Percentiles rank a stretch among this genome's conserved stretches.
Evolutionary conservation across 176 grass and related monocot genomes (phyloP).

Genomic region (Triticum monococcum): DNA sequence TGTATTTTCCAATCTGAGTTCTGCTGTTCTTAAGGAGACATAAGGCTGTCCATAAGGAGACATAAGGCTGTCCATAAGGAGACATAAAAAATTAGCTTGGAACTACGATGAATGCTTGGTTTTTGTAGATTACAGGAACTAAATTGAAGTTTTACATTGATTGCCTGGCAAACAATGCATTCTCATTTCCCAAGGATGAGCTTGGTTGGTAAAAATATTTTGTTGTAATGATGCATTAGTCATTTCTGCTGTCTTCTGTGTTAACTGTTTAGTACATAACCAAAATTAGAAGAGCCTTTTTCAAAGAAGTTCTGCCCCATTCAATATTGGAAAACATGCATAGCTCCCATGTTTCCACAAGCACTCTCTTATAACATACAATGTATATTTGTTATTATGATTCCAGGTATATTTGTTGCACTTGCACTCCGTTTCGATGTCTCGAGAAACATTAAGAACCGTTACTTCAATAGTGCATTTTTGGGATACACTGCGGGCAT

Average conservation of each 20-base stretch:
- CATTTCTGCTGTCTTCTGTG: not conserved
- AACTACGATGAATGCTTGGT: not conserved
- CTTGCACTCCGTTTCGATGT: slow-evolving; percentile 91
- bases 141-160: not conserved
- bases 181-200: not conserved
- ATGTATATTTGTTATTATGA: slow-evolving; percentile 7
- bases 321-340: not conserved
- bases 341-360: not conserved
- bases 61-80: not conserved
- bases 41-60: not conserved
- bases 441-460: slow-evolving; percentile 71
- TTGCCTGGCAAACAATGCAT: not conserved
- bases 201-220: not conserved
- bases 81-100: not conserved
- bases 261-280: not conserved
- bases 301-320: not conserved
- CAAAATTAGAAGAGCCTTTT: not conserved
- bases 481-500: slow-evolving; percentile 75
- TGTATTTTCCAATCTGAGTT: not conserved
- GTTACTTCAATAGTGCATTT: slow-evolving; percentile 88
- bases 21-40: not conserved
- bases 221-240: not conserved
- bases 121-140: not conserved
- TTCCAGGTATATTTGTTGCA: slow-evolving; percentile 92
- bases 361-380: slow-evolving; percentile 1